Conservation (phyloP, 441 rosid genomes). For the Jatropha podagrica region DNA sequence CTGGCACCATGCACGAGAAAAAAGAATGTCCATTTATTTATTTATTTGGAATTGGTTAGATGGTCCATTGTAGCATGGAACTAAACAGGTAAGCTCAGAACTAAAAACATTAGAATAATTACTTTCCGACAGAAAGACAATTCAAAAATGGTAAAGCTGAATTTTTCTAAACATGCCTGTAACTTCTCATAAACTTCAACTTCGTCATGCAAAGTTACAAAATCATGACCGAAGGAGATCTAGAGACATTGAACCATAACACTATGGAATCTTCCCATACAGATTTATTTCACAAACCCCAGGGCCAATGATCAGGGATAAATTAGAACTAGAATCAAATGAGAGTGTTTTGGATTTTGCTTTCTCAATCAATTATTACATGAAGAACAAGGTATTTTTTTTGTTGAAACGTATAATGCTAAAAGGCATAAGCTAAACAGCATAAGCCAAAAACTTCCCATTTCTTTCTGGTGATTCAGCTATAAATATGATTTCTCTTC, state of each 20-base stretch:
- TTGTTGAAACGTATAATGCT: not conserved
- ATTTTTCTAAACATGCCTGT: not conserved
- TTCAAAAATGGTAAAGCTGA: not conserved
- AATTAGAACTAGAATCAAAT: not conserved
- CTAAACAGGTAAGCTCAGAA: not conserved
- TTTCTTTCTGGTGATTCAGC: not conserved
- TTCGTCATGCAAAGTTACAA: slow-evolving; percentile 4
- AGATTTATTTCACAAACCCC: not conserved
- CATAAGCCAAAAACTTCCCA: not conserved
- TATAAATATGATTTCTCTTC: not conserved
- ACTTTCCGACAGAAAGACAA: not conserved
- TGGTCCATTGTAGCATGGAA: not conserved
- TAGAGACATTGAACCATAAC: not conserved
- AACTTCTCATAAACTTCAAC: not conserved
- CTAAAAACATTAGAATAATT: not conserved
- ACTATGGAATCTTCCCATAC: not conserved
- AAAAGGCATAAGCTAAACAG: not conserved
- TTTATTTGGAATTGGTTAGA: not conserved
- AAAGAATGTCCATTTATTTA: not conserved
- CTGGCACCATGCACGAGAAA: not conserved
- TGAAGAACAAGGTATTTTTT: not conserved
- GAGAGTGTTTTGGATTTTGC: not conserved
- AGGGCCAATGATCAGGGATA: not conserved
- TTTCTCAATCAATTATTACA: not conserved
- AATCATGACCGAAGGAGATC: not conserved